A percentile compares a stretch with the other conserved stretches of the same genome.
Conservation (phyloP, 192 early-diverging fungal species). For the Entomortierella lignicola region DNA sequence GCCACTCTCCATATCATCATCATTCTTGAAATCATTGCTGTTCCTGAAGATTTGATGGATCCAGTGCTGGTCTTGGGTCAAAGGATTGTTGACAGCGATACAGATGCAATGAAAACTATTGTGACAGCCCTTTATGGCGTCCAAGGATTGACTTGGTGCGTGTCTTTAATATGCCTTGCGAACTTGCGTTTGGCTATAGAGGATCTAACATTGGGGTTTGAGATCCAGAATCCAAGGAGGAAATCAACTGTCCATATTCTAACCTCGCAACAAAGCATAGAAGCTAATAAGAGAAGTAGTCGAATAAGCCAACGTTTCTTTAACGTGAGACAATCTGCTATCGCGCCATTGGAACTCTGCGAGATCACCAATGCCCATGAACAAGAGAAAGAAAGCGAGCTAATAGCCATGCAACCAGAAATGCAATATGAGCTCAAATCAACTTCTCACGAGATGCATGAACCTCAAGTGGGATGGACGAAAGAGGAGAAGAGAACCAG, state of each 20-base stretch:
- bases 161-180: slow-evolving; percentile 12
- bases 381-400: neutral
- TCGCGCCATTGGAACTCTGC: slow-evolving; percentile 13
- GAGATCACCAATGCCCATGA: neutral
- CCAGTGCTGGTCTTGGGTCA: slow-evolving; percentile 22
- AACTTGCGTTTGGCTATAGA: slow-evolving; percentile 4
- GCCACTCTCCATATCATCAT: slow-evolving; percentile 25
- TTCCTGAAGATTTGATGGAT: slow-evolving; percentile 17
- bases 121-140: slow-evolving; percentile 20
- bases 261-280: neutral
- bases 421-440: neutral
- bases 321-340: slow-evolving; percentile 11
- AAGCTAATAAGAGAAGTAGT: neutral
- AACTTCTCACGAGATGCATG: neutral
- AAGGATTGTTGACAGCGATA: slow-evolving; percentile 9
- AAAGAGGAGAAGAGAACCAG: slow-evolving; percentile 1
- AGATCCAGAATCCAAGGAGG: slow-evolving; percentile 25
- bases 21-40: slow-evolving; percentile 8
- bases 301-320: slow-evolving; percentile 22
- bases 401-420: neutral
- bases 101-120: slow-evolving; percentile 9
- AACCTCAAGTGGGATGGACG: slow-evolving; percentile 1
- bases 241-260: slow-evolving; percentile 19
- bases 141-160: slow-evolving; percentile 21
- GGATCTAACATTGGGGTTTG: slow-evolving; percentile 22